Base-by-base conservation (phyloP, 164 flowering plant species). In the Akebia trifoliata region DNA sequence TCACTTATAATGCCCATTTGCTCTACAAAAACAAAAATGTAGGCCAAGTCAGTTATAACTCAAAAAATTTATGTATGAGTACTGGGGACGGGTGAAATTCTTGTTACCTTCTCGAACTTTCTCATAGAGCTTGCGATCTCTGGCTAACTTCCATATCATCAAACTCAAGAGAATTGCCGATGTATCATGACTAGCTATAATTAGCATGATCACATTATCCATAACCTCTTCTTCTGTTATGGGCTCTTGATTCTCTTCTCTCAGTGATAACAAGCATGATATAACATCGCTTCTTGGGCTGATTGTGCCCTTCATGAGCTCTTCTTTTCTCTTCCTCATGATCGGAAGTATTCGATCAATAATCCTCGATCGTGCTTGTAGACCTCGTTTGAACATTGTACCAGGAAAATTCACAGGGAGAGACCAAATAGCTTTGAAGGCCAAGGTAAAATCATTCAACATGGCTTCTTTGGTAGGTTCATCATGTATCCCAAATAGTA, bases 381-480 rank as follows among this genome's bases (percentile, higher is more conserved):
- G 30, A 5, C 57, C 62, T 37, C 31, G 10, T 8, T 50, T 21
- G 20, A 56, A 68, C 6, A 14, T 24, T 12, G 65, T 60, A 15
- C 70, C 70, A 9, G 65, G 65, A 1, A 67, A 34, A 37, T 62
- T 57, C 18, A 68, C 53, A 8, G 71, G 71, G 20, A 62, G 48
- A 1, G 67, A 56, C 63, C 59, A 57, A 2, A 57, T 10, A 0
- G 57, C 71, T 38, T 44, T 39, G 43, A 62, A 45, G 24, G 62
- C 53, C 14, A 20, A 2, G 9, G 39, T 25, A 35, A 62, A 62
- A 31, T 67, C 71, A 28, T 37, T 25, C 12, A 56, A 36, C 54
- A 61, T 35, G 32, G 52, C 62, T 3, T 62, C 26, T 30, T 62
- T 62, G 11, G 46, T 51, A 18, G 28, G 22, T 9, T 52, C 47